These are phyloP conservation scores for Penicillium bialowiezense DNA, from an alignment of 495 filamentous ascomycete species.

Conservation along the genomic window DNA sequence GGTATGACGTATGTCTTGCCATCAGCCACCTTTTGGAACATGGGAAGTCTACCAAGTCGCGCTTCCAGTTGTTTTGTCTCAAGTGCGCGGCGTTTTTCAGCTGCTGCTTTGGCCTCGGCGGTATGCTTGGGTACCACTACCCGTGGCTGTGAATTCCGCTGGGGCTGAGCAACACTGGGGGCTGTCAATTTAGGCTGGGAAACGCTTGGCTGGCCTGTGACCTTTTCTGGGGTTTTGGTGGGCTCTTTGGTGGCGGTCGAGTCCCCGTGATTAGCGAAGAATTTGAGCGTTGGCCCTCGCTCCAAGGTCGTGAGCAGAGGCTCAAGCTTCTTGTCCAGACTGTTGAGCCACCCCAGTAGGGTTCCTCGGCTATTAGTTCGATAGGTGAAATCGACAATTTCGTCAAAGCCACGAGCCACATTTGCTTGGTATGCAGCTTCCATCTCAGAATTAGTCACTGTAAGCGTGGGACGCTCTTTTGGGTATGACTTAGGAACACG, in stretches of 20 bases:
- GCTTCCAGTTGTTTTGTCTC: slow-evolving; percentile 77
- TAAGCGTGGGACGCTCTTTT: slow-evolving; percentile 51
- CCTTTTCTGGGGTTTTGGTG: slow-evolving; percentile 45
- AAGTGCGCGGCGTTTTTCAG: slow-evolving; percentile 58
- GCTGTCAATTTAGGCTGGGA: not conserved
- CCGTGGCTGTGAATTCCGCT: slow-evolving; percentile 16
- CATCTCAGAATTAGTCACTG: slow-evolving; percentile 73
- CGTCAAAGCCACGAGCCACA: slow-evolving; percentile 75
- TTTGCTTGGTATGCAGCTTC: slow-evolving; percentile 78
- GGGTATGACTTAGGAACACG: slow-evolving; percentile 66
- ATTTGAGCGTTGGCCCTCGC: slow-evolving; percentile 75
- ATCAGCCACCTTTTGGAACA: slow-evolving; percentile 64
- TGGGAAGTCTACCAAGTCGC: slow-evolving; percentile 64
- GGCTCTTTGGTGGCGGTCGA: slow-evolving; percentile 29
- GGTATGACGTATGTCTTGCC: slow-evolving; percentile 71
- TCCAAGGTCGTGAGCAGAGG: slow-evolving; percentile 63
- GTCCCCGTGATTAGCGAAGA: slow-evolving; percentile 59
- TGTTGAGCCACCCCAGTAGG: slow-evolving; percentile 66
- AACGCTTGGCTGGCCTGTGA: slow-evolving; percentile 26
- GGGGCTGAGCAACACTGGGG: not conserved
- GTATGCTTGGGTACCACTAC: slow-evolving; percentile 44
- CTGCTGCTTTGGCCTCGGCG: slow-evolving; percentile 55
- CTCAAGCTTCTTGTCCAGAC: slow-evolving; percentile 73
- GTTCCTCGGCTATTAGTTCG: slow-evolving; percentile 53
- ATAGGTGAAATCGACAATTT: slow-evolving; percentile 51